Evolutionary conservation across 139 green algal species (phyloP).

Genomic region (Picochlorum sp.): DNA sequence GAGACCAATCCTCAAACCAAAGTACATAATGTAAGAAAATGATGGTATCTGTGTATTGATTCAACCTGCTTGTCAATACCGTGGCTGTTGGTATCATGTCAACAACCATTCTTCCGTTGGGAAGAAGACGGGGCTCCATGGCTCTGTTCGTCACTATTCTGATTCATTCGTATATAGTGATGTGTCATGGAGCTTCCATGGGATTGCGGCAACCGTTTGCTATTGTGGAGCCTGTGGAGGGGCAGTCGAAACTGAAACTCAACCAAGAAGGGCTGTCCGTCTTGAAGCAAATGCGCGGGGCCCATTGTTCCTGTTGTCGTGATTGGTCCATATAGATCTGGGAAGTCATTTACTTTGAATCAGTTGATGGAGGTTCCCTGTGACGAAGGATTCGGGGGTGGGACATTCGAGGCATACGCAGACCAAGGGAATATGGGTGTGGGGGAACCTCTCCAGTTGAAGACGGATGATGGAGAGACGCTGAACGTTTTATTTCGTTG

Average conservation of each 20-base stretch:
- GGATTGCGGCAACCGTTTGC: slow-evolving; percentile 15
- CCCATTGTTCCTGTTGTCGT: slow-evolving; percentile 66
- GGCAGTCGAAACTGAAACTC: slow-evolving; percentile 57
- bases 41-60: no score
- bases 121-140: background rate
- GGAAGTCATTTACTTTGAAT: slow-evolving; percentile 89
- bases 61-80: background rate
- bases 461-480: slow-evolving; percentile 5
- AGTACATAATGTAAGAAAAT: no score
- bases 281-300: slow-evolving; percentile 43
- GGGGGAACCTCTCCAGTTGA: slow-evolving; percentile 52
- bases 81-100: background rate
- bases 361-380: slow-evolving; percentile 80
- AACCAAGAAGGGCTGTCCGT: slow-evolving; percentile 52
- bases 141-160: background rate
- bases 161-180: background rate
- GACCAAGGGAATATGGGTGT: slow-evolving; percentile 92
- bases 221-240: slow-evolving; percentile 59
- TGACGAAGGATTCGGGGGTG: slow-evolving; percentile 82
- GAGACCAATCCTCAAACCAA: no score
- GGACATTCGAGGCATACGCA: slow-evolving; percentile 83
- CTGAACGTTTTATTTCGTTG: slow-evolving; percentile 66
- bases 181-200: background rate
- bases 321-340: slow-evolving; percentile 82
- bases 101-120: background rate